Evolutionary conservation across 225 moss, liverwort and hornwort species (phyloP).

Genomic region (Polytrichum formosum): DNA sequence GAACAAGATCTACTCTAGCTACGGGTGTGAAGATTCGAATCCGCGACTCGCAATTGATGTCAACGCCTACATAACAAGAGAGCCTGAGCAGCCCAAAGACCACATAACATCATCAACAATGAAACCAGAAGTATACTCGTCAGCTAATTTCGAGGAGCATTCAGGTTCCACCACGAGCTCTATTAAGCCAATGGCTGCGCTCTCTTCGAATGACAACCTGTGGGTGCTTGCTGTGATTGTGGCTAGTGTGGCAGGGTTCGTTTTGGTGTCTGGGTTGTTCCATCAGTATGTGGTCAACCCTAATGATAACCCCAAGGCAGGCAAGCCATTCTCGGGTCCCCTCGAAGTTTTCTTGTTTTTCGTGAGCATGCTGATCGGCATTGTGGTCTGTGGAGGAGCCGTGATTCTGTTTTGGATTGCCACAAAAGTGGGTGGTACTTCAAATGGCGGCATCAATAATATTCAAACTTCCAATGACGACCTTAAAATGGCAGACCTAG

Average conservation of each 20-base stretch:
- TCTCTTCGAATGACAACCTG: slow-evolving; percentile 37
- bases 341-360: slow-evolving; percentile 28
- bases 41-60: slow-evolving; percentile 7
- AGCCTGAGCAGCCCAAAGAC: not conserved
- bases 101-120: no score
- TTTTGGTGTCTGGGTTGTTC: slow-evolving; percentile 27
- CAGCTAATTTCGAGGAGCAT: not conserved
- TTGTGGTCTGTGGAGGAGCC: slow-evolving; percentile 41
- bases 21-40: not conserved
- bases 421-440: not conserved
- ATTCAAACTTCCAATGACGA: not conserved
- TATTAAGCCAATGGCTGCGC: not conserved
- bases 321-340: slow-evolving; percentile 19
- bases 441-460: not conserved
- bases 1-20: slow-evolving; percentile 13
- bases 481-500: slow-evolving; percentile 8
- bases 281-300: slow-evolving; percentile 34
- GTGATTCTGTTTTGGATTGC: slow-evolving; percentile 39
- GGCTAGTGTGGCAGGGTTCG: slow-evolving; percentile 33
- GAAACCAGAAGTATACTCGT: not conserved
- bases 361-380: slow-evolving; percentile 35
- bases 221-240: slow-evolving; percentile 42
- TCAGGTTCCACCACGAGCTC: not conserved
- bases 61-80: slow-evolving; percentile 34
- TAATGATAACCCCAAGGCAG: slow-evolving; percentile 5